Evolutionary conservation across 331 rosid species (phyloP), one percentile per base, ranked within the genome.

Genomic region (Dryas integrifolia): DNA sequence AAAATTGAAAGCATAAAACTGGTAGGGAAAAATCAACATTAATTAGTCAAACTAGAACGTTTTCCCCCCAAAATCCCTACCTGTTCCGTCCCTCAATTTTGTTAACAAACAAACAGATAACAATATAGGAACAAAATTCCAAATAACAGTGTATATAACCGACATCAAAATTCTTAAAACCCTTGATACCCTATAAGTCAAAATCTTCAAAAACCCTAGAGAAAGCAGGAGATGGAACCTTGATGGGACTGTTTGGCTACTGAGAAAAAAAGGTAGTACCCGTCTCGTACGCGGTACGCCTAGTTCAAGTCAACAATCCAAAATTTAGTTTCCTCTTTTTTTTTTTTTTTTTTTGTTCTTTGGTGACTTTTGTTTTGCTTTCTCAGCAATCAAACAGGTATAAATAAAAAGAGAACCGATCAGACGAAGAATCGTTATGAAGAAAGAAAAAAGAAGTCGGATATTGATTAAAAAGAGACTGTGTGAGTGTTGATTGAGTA

Each of bases 331-430:
- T 5, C 13, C 13, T 35, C 8, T 18, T 69, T 41, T 68, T 41
- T 3, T 1, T 9, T 40, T 3, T 4, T 26, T 9, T 11, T 66
- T n/a, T 46, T n/a, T n/a, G 15, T 24, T 63, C 4, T 30, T 30
- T 69, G 61, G 16, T 3, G 38, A 40, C 30, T 56, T 61, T 50
- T 62, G 9, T 60, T 57, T 21, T 3, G 64, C 58, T 21, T 78
- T 78, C 55, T 44, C 77, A 41, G 24, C 59, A 66, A 72, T 56
- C 65, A 49, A 78, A 47, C 73, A 48, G 38, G 41, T 11, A 40
- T 15, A 30, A 68, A 9, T 14, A 21, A n/a, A 30, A 50, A 48
- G 12, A 24, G 16, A 49, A 58, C 67, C 78, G 82, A 72, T 48
- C 77, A 13, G 63, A 65, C 39, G 38, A 21, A 9, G 39, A 46